Evolutionary conservation across 306 rosid genomes (phyloP).

Genomic region (Hylodesmum podocarpum): DNA sequence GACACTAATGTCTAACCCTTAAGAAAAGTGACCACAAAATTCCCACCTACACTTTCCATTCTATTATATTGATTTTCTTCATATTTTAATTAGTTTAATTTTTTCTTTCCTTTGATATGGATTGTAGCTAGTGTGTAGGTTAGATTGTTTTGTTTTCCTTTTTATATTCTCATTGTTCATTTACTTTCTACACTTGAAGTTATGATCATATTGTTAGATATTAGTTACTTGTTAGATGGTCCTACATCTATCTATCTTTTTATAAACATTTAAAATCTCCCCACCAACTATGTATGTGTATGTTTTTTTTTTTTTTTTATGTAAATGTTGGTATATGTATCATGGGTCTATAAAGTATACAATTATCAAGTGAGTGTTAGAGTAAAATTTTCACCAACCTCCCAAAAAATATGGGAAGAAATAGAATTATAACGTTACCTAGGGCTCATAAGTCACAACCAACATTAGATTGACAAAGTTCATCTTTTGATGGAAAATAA

Average conservation of each 20-base stretch:
- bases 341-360: conserved; percentile 13
- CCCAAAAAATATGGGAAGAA: background rate
- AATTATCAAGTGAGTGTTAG: background rate
- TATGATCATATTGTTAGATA: conserved; percentile 24
- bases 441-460: conserved; percentile 10
- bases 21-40: background rate
- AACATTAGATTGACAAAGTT: conserved; percentile 4
- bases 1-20: background rate
- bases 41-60: conserved; percentile 19
- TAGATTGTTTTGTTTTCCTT: background rate
- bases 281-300: background rate
- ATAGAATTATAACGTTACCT: conserved; percentile 25
- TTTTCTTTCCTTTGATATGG: background rate
- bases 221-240: conserved; percentile 31
- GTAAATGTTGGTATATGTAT: too few species aligned
- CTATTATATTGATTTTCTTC: conserved; percentile 11
- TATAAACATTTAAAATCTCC: background rate
- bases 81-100: background rate
- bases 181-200: conserved; percentile 26
- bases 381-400: background rate
- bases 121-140: conserved; percentile 1
- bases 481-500: background rate
- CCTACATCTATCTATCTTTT: conserved; percentile 27
- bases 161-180: background rate
- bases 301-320: too few species aligned